Percentiles rank a stretch among this genome's conserved stretches.
Conservation (phyloP, 164 flowering plant genomes). For the Annona squamosa region DNA sequence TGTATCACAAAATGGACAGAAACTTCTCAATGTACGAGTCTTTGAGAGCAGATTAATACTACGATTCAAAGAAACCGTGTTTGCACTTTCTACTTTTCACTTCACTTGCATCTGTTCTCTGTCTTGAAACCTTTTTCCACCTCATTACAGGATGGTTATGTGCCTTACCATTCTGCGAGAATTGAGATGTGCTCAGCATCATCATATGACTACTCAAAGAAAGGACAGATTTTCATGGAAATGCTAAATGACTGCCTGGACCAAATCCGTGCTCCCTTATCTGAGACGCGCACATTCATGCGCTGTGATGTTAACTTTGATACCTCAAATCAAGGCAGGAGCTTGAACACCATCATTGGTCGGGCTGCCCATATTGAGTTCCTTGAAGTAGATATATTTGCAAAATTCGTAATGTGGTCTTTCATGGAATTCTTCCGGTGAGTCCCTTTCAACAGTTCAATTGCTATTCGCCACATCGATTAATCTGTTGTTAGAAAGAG, state of each 20-base stretch:
- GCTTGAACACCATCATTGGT: constrained; percentile 76
- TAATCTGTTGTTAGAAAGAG: not conserved
- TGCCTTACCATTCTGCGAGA: constrained; percentile 97
- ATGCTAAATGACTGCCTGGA: constrained; percentile 92
- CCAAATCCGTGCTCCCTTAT: constrained; percentile 70
- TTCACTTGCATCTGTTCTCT: not conserved
- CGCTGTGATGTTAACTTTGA: constrained; percentile 95
- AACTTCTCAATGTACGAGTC: too few species aligned
- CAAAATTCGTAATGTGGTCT: constrained; percentile 91
- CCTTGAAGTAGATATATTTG: constrained; percentile 79
- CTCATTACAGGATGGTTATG: constrained; percentile 83
- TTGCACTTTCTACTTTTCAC: not conserved
- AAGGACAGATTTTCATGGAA: constrained; percentile 65
- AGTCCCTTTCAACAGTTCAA: not conserved
- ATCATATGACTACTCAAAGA: constrained; percentile 66
- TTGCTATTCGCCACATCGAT: not conserved
- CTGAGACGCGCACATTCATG: constrained; percentile 69
- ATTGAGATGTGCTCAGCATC: constrained; percentile 80
- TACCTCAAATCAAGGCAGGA: constrained; percentile 67
- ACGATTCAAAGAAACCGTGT: not conserved
- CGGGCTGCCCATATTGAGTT: constrained; percentile 97
- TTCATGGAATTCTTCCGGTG: constrained; percentile 75
- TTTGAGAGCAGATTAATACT: not conserved
- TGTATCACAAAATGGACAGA: not conserved
- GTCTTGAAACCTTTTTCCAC: not conserved